Evolutionary conservation across 805 yeast species (phyloP).

Genomic region (Ogataea nitratoaversa): DNA sequence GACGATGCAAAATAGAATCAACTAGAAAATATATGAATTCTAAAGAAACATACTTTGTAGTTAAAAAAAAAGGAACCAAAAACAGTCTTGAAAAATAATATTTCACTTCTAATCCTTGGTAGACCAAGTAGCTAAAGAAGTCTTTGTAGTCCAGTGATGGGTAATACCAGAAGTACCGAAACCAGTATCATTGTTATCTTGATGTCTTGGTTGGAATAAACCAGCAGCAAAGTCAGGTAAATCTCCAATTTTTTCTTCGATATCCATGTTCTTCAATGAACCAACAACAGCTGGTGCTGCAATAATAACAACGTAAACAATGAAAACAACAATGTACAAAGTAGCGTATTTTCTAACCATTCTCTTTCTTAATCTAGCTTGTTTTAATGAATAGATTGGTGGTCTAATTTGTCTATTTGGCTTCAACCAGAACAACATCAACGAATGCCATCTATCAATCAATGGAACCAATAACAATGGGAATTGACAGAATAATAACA

Average conservation of each 20-base stretch:
- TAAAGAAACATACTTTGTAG: too few relatives aligned
- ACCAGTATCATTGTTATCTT: slow-evolving; percentile 82
- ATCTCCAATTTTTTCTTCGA: slow-evolving; percentile 29
- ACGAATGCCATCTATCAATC: slow-evolving; percentile 96
- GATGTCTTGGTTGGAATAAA: slow-evolving; percentile 85
- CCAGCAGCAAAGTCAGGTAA: slow-evolving; percentile 46
- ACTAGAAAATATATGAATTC: background rate
- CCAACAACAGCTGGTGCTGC: slow-evolving; percentile 90
- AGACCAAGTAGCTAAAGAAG: slow-evolving; percentile 42
- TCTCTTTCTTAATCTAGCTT: slow-evolving; percentile 93
- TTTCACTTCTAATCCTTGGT: slow-evolving; percentile 38
- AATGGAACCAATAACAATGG: slow-evolving; percentile 83
- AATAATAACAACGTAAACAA: slow-evolving; percentile 69
- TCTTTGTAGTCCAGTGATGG: slow-evolving; percentile 45
- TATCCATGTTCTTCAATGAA: slow-evolving; percentile 37
- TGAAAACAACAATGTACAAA: slow-evolving; percentile 67
- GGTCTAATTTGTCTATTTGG: slow-evolving; percentile 97
- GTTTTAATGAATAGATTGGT: slow-evolving; percentile 94
- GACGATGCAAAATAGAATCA: background rate
- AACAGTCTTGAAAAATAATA: background rate
- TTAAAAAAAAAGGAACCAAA: background rate
- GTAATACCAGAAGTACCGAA: slow-evolving; percentile 32
- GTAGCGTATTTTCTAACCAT: slow-evolving; percentile 92
- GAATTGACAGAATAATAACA: slow-evolving; percentile 80
- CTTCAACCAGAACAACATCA: slow-evolving; percentile 97